Conservation (phyloP, 1,139 yeast species). For the Petasospora rhodanensis region DNA sequence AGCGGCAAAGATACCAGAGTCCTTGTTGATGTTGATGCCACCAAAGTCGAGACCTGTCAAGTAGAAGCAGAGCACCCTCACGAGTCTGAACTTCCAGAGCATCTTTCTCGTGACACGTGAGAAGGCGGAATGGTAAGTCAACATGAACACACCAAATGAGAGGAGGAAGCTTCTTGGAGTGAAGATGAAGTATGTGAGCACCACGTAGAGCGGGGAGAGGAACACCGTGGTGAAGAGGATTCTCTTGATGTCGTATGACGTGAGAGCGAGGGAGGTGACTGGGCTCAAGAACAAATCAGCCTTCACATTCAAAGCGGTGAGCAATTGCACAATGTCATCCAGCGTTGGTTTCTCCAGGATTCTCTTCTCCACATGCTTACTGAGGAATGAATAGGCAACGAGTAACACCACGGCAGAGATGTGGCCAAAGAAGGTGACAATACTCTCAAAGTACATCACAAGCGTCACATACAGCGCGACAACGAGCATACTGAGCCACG, state of each 20-base stretch:
- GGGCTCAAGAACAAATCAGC: constrained; percentile 78
- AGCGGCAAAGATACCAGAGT: constrained; percentile 56
- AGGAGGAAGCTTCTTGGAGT: constrained; percentile 69
- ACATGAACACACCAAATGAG: constrained; percentile 52
- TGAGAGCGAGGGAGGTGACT: constrained; percentile 61
- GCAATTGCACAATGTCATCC: constrained; percentile 81
- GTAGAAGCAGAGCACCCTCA: constrained; percentile 70
- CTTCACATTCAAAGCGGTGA: constrained; percentile 71
- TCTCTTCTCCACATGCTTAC: constrained; percentile 45
- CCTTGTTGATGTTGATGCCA: constrained; percentile 36
- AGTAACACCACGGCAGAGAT: constrained; percentile 63
- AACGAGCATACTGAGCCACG: constrained; percentile 67
- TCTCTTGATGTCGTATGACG: constrained; percentile 75
- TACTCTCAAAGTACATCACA: constrained; percentile 68
- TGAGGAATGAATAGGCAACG: constrained; percentile 61
- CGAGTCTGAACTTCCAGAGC: constrained; percentile 75
- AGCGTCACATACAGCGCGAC: constrained; percentile 52
- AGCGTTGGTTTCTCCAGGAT: constrained; percentile 71
- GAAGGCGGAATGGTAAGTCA: constrained; percentile 85
- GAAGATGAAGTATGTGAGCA: constrained; percentile 60
- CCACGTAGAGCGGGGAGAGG: constrained; percentile 76
- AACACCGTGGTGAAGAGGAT: constrained; percentile 79
- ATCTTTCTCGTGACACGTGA: constrained; percentile 75
- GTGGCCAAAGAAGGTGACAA: constrained; percentile 80
- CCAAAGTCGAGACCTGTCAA: constrained; percentile 85